phyloP scores from a whole-genome alignment of 176 grass and related monocot species.

The Cenchrus americanus region DNA sequence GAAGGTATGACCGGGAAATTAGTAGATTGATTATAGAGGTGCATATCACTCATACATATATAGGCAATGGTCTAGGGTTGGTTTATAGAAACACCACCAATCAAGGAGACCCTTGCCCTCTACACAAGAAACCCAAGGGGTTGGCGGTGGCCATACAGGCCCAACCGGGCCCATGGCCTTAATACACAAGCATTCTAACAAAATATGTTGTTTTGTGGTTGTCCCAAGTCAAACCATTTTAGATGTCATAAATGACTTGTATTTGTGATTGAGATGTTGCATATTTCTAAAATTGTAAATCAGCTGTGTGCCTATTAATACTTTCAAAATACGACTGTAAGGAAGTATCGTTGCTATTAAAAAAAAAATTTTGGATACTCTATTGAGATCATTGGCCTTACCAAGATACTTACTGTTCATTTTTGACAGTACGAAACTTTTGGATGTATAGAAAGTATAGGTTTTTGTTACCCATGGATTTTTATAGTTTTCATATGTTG shows the following conservation, averaged over 20 bases:
- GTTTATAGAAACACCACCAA: too few species aligned
- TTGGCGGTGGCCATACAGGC: too few species aligned
- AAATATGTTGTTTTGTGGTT: not conserved
- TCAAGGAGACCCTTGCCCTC: too few species aligned
- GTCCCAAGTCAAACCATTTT: slow-evolving; percentile 10
- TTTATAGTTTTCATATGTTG: not conserved
- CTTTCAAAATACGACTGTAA: not conserved
- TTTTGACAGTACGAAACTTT: not conserved
- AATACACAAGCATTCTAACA: not conserved
- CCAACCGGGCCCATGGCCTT: too few species aligned
- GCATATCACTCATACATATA: too few species aligned
- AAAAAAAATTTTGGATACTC: not conserved
- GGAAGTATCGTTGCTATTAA: slow-evolving; percentile 7
- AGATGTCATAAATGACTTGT: not conserved
- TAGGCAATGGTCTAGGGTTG: too few species aligned
- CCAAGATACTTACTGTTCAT: not conserved
- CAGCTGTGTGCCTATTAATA: slow-evolving; percentile 9
- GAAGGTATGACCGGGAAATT: too few species aligned
- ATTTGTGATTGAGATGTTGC: not conserved
- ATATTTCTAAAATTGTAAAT: slow-evolving; percentile 7
- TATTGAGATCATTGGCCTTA: not conserved
- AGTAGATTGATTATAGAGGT: too few species aligned
- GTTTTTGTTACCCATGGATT: not conserved
- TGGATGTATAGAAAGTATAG: not conserved
- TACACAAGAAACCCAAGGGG: too few species aligned